phyloP scores from a whole-genome alignment of 169 alveolate species.

The Plasmodium coatneyi region DNA sequence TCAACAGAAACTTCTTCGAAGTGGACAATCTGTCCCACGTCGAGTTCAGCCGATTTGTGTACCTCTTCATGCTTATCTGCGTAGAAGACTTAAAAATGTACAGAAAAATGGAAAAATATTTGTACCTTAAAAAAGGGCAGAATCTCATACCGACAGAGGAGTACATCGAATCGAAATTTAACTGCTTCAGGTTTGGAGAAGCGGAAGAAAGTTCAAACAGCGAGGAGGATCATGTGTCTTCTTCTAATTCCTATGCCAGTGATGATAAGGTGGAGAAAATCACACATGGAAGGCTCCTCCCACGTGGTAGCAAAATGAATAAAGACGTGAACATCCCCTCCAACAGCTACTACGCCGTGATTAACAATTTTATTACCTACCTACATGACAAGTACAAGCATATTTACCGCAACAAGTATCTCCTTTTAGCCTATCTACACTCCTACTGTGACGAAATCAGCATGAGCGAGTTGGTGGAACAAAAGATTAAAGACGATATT shows the following conservation, averaged over 20 bases:
- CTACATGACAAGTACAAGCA: slow-evolving; percentile 65
- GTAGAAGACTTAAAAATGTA: slow-evolving; percentile 39
- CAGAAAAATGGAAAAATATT: slow-evolving; percentile 52
- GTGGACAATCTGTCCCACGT: slow-evolving; percentile 20
- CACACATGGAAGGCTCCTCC: neutral
- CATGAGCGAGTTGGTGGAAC: slow-evolving; percentile 36
- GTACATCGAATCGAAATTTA: slow-evolving; percentile 31
- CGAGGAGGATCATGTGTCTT: neutral
- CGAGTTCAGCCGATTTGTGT: slow-evolving; percentile 62
- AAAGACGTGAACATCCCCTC: neutral
- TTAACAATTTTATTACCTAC: slow-evolving; percentile 36
- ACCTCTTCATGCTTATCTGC: slow-evolving; percentile 47
- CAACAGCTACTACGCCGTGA: slow-evolving; percentile 27
- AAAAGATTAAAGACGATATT: slow-evolving; percentile 30
- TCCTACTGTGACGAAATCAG: slow-evolving; percentile 51
- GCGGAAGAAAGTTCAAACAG: neutral
- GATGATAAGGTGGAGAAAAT: neutral
- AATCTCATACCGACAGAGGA: neutral
- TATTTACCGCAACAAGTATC: slow-evolving; percentile 55
- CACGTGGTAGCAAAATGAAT: neutral
- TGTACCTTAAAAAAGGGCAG: slow-evolving; percentile 32
- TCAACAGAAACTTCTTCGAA: slow-evolving; percentile 27
- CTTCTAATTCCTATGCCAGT: neutral
- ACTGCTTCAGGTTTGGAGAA: slow-evolving; percentile 22
- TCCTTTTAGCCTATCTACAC: slow-evolving; percentile 43